A percentile compares a stretch with the other conserved stretches of the same genome.
Conservation (phyloP, 2,329 filamentous ascomycete genomes). For the Colletotrichum lentis region DNA sequence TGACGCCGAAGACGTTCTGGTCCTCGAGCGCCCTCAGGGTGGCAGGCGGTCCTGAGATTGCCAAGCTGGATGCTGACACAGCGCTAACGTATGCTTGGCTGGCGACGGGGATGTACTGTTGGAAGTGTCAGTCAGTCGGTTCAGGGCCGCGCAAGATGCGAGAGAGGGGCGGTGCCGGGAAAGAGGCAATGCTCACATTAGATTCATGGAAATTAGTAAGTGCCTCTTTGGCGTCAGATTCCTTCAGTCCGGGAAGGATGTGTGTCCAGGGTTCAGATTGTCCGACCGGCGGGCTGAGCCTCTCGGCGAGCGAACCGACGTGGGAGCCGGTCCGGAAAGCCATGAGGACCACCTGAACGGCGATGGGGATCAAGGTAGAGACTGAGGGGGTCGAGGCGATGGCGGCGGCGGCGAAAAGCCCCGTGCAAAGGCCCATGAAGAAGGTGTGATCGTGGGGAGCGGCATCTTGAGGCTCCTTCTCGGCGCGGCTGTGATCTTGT, state of each 20-base stretch:
- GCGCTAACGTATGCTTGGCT: conserved; percentile 64
- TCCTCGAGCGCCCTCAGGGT: conserved; percentile 56
- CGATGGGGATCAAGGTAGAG: conserved; percentile 68
- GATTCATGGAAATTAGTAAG: conserved; percentile 66
- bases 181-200: conserved; percentile 51
- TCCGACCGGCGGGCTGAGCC: conserved; percentile 51
- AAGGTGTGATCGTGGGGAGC: conserved; percentile 59
- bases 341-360: conserved; percentile 69
- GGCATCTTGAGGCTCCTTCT: conserved; percentile 64
- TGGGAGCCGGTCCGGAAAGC: conserved; percentile 71
- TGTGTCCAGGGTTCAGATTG: conserved; percentile 71
- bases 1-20: conserved; percentile 51
- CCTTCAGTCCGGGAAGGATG: conserved; percentile 65
- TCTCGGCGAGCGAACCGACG: conserved; percentile 60
- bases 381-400: conserved; percentile 70
- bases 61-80: conserved; percentile 56
- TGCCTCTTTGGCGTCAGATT: conserved; percentile 58
- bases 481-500: conserved; percentile 54
- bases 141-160: not conserved
- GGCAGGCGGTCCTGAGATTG: conserved; percentile 63
- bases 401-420: conserved; percentile 73
- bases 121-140: not conserved
- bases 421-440: conserved; percentile 73
- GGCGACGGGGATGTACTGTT: conserved; percentile 54
- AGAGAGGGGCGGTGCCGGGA: conserved; percentile 27